Evolutionary conservation across 352 stramenopile genomes (phyloP).

Genomic region (Pythium aphanidermatum): DNA sequence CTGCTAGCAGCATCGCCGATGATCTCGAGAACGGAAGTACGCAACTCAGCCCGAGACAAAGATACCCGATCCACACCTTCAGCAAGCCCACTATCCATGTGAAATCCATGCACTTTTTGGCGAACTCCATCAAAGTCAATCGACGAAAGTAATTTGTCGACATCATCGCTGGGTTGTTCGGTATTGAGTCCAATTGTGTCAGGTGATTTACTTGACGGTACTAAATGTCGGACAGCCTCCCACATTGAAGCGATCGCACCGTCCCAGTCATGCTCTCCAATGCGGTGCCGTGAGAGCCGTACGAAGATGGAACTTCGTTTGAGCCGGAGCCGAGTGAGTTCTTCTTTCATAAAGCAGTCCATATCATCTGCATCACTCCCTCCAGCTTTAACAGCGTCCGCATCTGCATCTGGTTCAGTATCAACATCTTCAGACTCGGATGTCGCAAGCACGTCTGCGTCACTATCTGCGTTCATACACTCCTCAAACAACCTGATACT

Average conservation of each 20-base stretch:
- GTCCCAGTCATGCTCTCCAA: constrained; percentile 29
- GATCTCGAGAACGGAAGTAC: constrained; percentile 52
- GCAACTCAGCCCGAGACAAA: constrained; percentile 39
- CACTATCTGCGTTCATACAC: constrained; percentile 33
- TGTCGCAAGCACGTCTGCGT: constrained; percentile 3
- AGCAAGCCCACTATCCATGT: constrained; percentile 21
- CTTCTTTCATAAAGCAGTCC: constrained; percentile 71
- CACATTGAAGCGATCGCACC: constrained; percentile 19
- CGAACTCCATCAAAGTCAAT: constrained; percentile 69
- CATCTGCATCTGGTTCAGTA: constrained; percentile 1
- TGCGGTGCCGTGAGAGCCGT: constrained; percentile 41
- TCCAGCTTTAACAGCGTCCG: constrained; percentile 10
- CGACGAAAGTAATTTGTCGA: constrained; percentile 40
- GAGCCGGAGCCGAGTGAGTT: constrained; percentile 57
- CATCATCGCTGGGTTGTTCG: constrained; percentile 10
- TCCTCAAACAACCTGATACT: constrained; percentile 73
- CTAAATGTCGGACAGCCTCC: background rate
- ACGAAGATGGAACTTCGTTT: constrained; percentile 74
- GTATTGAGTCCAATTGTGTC: too few species aligned
- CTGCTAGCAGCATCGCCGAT: constrained; percentile 71
- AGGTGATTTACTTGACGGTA: too few species aligned
- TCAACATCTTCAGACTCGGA: constrained; percentile 10
- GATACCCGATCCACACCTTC: constrained; percentile 25
- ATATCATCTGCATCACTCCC: constrained; percentile 31
- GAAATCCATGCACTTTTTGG: constrained; percentile 23